Percentiles rank a stretch among this genome's conserved stretches.
These are phyloP conservation scores for Actinidia arguta DNA, from an alignment of 179 eudicot species.

Conservation along the genomic window DNA sequence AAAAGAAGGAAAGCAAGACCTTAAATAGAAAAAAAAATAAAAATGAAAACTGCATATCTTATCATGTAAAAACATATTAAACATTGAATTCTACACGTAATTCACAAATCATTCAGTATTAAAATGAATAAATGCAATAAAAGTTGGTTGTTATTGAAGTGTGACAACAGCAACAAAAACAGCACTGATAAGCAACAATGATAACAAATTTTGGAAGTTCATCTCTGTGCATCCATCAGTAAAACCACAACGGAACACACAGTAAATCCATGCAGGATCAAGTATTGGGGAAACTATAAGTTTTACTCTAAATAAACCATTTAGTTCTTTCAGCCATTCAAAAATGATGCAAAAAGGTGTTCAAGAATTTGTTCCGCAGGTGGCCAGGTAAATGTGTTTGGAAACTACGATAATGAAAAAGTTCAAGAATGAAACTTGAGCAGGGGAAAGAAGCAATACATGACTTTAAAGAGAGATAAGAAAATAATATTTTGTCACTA, in stretches of 20 bases:
- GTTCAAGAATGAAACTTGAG: too few species aligned
- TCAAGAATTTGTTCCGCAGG: too few species aligned
- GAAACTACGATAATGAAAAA: too few species aligned
- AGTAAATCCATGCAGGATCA: background rate
- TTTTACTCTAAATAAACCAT: background rate
- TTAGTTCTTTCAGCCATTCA: too few species aligned
- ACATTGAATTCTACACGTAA: background rate
- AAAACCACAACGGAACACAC: background rate
- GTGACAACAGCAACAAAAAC: background rate
- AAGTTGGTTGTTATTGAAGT: background rate
- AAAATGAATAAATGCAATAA: background rate
- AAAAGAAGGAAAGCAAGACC: background rate
- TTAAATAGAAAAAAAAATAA: too few species aligned
- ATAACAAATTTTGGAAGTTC: background rate
- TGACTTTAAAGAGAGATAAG: too few species aligned
- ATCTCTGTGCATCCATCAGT: background rate
- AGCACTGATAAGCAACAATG: background rate
- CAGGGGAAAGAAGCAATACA: too few species aligned
- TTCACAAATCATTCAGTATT: background rate
- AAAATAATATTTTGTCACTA: too few species aligned
- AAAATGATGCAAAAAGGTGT: too few species aligned
- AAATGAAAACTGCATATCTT: too few species aligned
- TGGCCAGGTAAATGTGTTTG: too few species aligned
- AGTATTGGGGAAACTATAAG: background rate
- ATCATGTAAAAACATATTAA: too few species aligned